Evolutionary conservation across 2,329 filamentous ascomycete genomes (phyloP).

Genomic region (Aureobasidium lini): DNA sequence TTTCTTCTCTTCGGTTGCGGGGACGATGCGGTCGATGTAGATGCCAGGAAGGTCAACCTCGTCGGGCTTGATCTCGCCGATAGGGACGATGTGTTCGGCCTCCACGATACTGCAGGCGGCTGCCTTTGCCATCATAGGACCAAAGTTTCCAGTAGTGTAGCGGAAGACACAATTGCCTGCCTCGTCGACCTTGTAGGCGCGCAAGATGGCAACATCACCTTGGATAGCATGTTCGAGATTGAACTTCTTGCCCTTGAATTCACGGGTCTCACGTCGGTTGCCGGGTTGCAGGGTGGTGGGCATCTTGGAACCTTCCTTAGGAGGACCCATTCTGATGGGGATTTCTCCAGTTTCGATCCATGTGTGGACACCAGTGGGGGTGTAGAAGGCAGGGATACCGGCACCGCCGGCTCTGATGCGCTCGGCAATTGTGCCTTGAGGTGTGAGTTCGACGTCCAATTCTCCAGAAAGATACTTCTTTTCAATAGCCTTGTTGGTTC

Average conservation of each 20-base stretch:
- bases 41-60: slow-evolving; percentile 74
- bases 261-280: slow-evolving; percentile 79
- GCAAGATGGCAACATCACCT: slow-evolving; percentile 88
- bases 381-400: slow-evolving; percentile 90
- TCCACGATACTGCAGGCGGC: slow-evolving; percentile 73
- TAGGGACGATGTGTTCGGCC: slow-evolving; percentile 73
- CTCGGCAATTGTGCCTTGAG: slow-evolving; percentile 86
- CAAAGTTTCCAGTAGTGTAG: slow-evolving; percentile 69
- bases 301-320: slow-evolving; percentile 21
- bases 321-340: slow-evolving; percentile 66
- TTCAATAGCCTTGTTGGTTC: slow-evolving; percentile 91
- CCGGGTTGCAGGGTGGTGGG: slow-evolving; percentile 63
- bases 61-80: slow-evolving; percentile 65
- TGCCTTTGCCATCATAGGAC: slow-evolving; percentile 72
- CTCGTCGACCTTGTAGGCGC: slow-evolving; percentile 87
- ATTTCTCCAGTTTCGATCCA: slow-evolving; percentile 85
- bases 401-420: slow-evolving; percentile 79
- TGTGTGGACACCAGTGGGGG: slow-evolving; percentile 47
- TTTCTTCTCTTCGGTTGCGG: slow-evolving; percentile 61
- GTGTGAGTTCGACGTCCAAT: slow-evolving; percentile 83
- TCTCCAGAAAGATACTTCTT: slow-evolving; percentile 81
- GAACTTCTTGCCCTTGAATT: slow-evolving; percentile 85
- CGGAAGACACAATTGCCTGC: slow-evolving; percentile 84
- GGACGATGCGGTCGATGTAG: slow-evolving; percentile 74
- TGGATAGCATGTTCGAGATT: slow-evolving; percentile 83